Conservation (phyloP, 371 early-diverging fungal species). For the Circinella umbellata region DNA sequence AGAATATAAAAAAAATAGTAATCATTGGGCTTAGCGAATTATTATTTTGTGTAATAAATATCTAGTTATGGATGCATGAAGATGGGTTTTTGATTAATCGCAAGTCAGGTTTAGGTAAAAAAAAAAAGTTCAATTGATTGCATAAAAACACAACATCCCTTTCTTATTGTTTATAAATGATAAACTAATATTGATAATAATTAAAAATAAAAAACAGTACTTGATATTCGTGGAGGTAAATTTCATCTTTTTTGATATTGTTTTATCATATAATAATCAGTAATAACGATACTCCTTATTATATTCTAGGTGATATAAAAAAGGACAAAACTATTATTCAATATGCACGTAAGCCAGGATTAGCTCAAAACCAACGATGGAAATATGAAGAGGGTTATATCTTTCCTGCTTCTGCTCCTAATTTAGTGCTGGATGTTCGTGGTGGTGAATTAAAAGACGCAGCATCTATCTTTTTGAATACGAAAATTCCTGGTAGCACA, state of each 20-base stretch:
- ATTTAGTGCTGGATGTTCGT: slow-evolving; percentile 47
- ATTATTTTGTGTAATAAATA: background rate
- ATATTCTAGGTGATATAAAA: slow-evolving; percentile 34
- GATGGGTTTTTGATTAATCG: slow-evolving; percentile 57
- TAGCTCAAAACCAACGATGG: slow-evolving; percentile 58
- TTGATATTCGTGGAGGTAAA: slow-evolving; percentile 52
- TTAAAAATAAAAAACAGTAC: slow-evolving; percentile 21
- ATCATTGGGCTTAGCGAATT: background rate
- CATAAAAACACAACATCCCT: too few relatives aligned
- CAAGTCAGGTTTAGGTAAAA: slow-evolving; percentile 53
- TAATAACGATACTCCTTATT: background rate
- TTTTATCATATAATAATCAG: too few relatives aligned
- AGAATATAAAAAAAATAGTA: too few relatives aligned
- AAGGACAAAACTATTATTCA: slow-evolving; percentile 49
- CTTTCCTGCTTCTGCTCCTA: slow-evolving; percentile 41
- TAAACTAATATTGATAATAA: too few relatives aligned
- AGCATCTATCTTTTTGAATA: slow-evolving; percentile 36
- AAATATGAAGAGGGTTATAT: slow-evolving; percentile 51
- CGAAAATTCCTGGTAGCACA: slow-evolving; percentile 30
- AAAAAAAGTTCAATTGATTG: background rate
- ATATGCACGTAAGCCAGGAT: slow-evolving; percentile 53
- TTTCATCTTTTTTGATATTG: too few relatives aligned
- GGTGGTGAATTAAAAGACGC: slow-evolving; percentile 49
- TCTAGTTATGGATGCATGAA: slow-evolving; percentile 56
- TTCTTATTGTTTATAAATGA: too few relatives aligned